These are phyloP conservation scores for Diplosphaera chodatii DNA, from an alignment of 139 green algal species.

Conservation along the genomic window DNA sequence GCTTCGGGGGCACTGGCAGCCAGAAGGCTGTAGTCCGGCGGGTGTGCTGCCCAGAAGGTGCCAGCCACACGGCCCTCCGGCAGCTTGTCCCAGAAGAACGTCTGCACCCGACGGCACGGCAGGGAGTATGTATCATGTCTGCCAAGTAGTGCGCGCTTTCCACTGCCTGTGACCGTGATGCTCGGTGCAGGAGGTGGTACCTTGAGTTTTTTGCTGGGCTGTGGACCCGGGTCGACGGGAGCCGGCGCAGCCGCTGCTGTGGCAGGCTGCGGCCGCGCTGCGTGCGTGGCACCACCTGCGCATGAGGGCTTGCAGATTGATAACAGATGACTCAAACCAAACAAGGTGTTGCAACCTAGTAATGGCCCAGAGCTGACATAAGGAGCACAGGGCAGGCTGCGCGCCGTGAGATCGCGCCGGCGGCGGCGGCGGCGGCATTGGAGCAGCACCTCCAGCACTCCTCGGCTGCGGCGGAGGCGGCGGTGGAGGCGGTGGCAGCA, in stretches of 20 bases:
- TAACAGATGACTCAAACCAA: too few relatives aligned
- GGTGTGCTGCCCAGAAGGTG: slow-evolving; percentile 32
- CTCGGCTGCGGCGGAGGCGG: slow-evolving; percentile 2
- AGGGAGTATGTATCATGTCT: too few relatives aligned
- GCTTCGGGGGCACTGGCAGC: slow-evolving; percentile 4
- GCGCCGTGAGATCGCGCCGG: background rate
- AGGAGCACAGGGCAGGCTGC: too few relatives aligned
- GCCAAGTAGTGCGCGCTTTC: too few relatives aligned
- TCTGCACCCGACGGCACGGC: background rate
- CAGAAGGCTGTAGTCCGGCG: slow-evolving; percentile 15
- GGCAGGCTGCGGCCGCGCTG: too few relatives aligned
- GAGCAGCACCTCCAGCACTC: background rate
- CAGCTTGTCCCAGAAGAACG: slow-evolving; percentile 39
- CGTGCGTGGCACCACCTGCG: too few relatives aligned
- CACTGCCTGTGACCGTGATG: background rate
- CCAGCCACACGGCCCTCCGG: slow-evolving; percentile 20
- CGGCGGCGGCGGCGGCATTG: slow-evolving; percentile 1
- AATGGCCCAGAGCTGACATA: too few relatives aligned
- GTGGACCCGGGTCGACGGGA: slow-evolving; percentile 2
- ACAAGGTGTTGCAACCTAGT: too few relatives aligned
- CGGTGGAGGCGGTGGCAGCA: background rate
- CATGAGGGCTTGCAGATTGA: background rate
- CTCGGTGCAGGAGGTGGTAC: background rate
- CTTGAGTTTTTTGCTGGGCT: slow-evolving; percentile 18
- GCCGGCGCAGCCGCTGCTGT: background rate